These are phyloP conservation scores for Trichoderma lentiforme DNA, from an alignment of 2,329 filamentous ascomycete genomes.

Conservation along the genomic window DNA sequence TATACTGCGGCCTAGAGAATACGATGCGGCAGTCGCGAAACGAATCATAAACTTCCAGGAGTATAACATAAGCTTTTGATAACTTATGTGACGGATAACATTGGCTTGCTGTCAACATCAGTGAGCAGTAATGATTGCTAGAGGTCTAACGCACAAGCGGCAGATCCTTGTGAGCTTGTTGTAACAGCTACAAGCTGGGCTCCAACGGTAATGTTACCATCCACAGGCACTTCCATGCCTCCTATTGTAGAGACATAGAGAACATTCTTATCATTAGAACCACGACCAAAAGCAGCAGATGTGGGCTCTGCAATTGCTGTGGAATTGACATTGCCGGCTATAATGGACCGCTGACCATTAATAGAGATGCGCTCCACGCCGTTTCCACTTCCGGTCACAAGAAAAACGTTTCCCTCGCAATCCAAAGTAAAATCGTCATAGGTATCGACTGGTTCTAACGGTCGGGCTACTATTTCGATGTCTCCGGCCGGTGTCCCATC, in stretches of 20 bases:
- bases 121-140: neutral
- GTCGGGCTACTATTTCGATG: neutral
- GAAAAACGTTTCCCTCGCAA: neutral
- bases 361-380: neutral
- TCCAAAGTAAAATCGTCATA: neutral
- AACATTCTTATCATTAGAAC: neutral
- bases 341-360: neutral
- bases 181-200: neutral
- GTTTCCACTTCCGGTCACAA: neutral
- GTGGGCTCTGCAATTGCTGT: neutral
- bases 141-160: neutral
- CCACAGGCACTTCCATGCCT: neutral
- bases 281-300: neutral
- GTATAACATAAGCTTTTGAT: no score
- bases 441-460: neutral
- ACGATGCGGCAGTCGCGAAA: no score
- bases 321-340: neutral
- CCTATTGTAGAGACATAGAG: neutral
- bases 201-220: neutral
- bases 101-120: neutral
- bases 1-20: no score
- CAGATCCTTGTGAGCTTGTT: neutral
- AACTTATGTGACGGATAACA: neutral
- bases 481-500: neutral
- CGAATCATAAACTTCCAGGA: no score